Evolutionary conservation across 768 basidiomycete species (phyloP).

Genomic region (Daedaleopsis sinensis): DNA sequence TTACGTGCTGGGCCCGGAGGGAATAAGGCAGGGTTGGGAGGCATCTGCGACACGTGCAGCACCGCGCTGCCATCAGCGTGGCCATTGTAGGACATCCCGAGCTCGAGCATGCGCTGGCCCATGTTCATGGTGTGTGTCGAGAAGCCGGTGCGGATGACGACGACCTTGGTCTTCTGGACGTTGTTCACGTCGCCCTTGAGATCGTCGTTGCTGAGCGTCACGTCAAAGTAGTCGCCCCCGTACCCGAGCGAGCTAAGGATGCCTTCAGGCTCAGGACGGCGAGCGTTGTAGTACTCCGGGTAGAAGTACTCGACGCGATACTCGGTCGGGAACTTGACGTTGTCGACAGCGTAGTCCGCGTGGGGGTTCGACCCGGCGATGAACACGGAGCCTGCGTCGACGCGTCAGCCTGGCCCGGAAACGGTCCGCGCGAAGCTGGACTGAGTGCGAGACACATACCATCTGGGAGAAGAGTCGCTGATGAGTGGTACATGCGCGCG

Average conservation of each 20-base stretch:
- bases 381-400: constrained; percentile 56
- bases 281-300: constrained; percentile 67
- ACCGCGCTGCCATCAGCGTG: constrained; percentile 52
- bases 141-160: constrained; percentile 70
- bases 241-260: constrained; percentile 63
- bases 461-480: constrained; percentile 69
- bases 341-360: constrained; percentile 58
- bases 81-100: constrained; percentile 63
- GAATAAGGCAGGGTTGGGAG: constrained; percentile 75
- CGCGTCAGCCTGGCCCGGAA: background rate
- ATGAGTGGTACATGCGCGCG: constrained; percentile 81
- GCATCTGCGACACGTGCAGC: constrained; percentile 73
- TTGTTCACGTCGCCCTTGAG: constrained; percentile 54
- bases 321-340: constrained; percentile 63
- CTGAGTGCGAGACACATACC: constrained; percentile 35
- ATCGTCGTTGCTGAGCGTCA: constrained; percentile 58
- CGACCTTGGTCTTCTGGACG: constrained; percentile 53
- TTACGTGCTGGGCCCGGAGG: constrained; percentile 64
- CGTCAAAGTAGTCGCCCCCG: constrained; percentile 76
- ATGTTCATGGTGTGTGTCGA: constrained; percentile 84
- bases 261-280: constrained; percentile 62
- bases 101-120: constrained; percentile 75
- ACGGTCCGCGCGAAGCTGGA: background rate
- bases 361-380: constrained; percentile 86
- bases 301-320: constrained; percentile 82